Conservation (phyloP, 192 early-diverging fungal genomes). For the Coemansia furcata region DNA sequence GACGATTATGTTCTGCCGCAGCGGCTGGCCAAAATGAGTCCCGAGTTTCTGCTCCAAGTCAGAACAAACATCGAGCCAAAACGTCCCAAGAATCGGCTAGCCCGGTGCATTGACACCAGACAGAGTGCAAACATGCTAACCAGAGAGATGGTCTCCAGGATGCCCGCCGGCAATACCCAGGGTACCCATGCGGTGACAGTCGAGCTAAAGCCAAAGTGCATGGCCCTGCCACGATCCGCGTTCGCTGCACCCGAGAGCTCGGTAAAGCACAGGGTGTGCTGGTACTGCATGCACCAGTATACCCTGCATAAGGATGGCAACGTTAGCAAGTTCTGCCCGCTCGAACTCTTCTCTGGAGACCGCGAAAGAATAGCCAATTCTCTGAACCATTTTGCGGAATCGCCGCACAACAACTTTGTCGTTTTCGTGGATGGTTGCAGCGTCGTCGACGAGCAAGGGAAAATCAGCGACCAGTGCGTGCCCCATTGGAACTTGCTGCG, state of each 20-base stretch:
- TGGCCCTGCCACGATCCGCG: slow-evolving; percentile 58
- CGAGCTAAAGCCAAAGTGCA: slow-evolving; percentile 76
- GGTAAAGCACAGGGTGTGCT: slow-evolving; percentile 63
- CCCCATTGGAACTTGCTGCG: slow-evolving; percentile 27
- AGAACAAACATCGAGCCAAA: slow-evolving; percentile 11
- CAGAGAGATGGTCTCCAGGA: slow-evolving; percentile 46
- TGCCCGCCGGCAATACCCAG: not conserved
- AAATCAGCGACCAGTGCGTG: slow-evolving; percentile 2
- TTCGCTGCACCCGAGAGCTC: slow-evolving; percentile 26
- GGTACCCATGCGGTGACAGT: slow-evolving; percentile 33
- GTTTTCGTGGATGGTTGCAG: slow-evolving; percentile 47
- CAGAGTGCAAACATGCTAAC: slow-evolving; percentile 51
- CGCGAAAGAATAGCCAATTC: slow-evolving; percentile 27
- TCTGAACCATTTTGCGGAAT: slow-evolving; percentile 20
- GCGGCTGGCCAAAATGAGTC: slow-evolving; percentile 3
- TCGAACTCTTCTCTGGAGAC: slow-evolving; percentile 62
- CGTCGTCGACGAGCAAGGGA: slow-evolving; percentile 5
- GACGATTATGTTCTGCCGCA: slow-evolving; percentile 52
- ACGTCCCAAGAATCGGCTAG: slow-evolving; percentile 47
- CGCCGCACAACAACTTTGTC: slow-evolving; percentile 45
- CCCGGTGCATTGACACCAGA: slow-evolving; percentile 48
- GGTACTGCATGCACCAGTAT: slow-evolving; percentile 75
- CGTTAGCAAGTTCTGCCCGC: slow-evolving; percentile 60
- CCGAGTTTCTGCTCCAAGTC: slow-evolving; percentile 45
- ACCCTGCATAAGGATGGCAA: slow-evolving; percentile 39